phyloP scores from a whole-genome alignment of 768 basidiomycete genomes.

The Glaciozyma antarctica region DNA sequence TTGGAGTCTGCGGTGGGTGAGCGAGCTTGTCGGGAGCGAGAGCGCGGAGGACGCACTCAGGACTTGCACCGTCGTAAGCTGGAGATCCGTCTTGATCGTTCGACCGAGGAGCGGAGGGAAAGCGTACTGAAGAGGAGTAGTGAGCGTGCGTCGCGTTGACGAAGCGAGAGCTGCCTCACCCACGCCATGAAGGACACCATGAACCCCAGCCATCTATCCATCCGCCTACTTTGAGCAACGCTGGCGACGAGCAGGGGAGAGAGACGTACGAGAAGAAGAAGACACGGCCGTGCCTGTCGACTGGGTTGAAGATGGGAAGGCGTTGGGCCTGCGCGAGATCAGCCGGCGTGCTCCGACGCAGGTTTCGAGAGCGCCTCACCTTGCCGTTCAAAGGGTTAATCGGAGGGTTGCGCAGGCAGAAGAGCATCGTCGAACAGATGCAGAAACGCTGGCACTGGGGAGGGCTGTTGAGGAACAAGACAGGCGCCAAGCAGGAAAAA shows the following conservation, averaged over 20 bases:
- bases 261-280: slow-evolving; percentile 42
- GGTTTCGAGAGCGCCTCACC: slow-evolving; percentile 16
- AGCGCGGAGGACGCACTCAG: background rate
- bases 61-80: background rate
- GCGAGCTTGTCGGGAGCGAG: too few relatives aligned
- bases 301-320: slow-evolving; percentile 49
- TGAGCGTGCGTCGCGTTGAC: background rate
- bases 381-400: slow-evolving; percentile 50
- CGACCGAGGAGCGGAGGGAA: slow-evolving; percentile 53
- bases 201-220: background rate
- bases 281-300: slow-evolving; percentile 46
- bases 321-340: slow-evolving; percentile 38
- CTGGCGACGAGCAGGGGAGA: slow-evolving; percentile 25
- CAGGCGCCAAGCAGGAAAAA: too few relatives aligned
- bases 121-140: slow-evolving; percentile 46
- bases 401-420: slow-evolving; percentile 7
- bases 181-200: background rate
- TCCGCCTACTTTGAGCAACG: too few relatives aligned
- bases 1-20: slow-evolving; percentile 1
- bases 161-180: background rate
- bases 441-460: too few relatives aligned
- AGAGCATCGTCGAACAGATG: background rate
- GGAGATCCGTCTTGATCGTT: slow-evolving; percentile 42
- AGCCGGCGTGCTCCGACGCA: too few relatives aligned
- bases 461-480: too few relatives aligned